Evolutionary conservation across 371 early-diverging fungal genomes (phyloP).

Genomic region (Rhizomucor pusillus): DNA sequence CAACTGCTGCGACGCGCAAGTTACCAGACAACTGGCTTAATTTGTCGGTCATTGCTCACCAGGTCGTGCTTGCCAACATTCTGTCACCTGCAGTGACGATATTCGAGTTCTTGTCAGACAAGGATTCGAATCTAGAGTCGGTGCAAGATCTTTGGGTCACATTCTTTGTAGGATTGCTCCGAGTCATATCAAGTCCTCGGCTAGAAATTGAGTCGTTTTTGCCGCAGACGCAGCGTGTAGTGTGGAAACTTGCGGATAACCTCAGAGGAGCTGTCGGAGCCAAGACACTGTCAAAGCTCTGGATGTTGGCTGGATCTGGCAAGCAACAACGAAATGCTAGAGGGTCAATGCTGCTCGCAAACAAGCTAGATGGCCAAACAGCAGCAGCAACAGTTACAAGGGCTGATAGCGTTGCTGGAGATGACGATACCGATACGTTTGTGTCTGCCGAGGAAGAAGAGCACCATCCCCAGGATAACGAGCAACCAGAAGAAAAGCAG

Average conservation of each 20-base stretch:
- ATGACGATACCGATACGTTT: conserved; percentile 8
- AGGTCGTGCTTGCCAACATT: conserved; percentile 47
- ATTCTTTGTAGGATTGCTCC: conserved; percentile 53
- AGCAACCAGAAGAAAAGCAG: conserved; percentile 9
- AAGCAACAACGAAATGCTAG: background rate
- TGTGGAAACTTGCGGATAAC: conserved; percentile 62
- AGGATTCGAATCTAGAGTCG: conserved; percentile 5
- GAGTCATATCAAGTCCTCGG: conserved; percentile 56
- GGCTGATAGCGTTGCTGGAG: conserved; percentile 7
- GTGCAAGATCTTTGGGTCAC: conserved; percentile 51
- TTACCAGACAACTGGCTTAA: conserved; percentile 61
- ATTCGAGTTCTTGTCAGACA: conserved; percentile 47
- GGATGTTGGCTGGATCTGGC: conserved; percentile 43
- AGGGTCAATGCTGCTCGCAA: conserved; percentile 3
- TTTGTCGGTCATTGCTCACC: conserved; percentile 53
- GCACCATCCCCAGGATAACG: conserved; percentile 21
- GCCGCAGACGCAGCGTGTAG: conserved; percentile 58
- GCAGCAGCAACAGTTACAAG: background rate
- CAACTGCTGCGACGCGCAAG: conserved; percentile 16
- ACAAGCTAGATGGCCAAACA: background rate
- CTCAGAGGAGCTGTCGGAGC: conserved; percentile 60
- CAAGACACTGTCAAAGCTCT: conserved; percentile 48
- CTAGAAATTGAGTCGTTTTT: conserved; percentile 56
- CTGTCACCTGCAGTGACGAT: conserved; percentile 51
- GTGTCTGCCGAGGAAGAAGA: conserved; percentile 13